Evolutionary conservation across 2,329 filamentous ascomycete genomes (phyloP), one percentile per base, ranked within the genome.

Genomic region (Aphanocladium album): DNA sequence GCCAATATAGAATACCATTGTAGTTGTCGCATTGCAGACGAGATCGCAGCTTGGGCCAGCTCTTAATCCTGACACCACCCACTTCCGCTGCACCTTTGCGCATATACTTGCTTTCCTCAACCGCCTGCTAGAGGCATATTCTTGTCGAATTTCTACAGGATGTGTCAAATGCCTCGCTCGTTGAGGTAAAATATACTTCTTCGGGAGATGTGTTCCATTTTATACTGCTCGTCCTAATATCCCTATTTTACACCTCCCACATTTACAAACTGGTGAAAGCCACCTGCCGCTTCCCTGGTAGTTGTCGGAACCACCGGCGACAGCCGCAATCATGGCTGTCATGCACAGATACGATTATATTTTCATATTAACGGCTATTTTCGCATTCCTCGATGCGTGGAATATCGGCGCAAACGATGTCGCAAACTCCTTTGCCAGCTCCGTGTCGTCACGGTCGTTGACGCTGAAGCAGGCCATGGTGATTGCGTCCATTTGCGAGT

Each of bases 331-430:
- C 50, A 76, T 76, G 74, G 68, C 72, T 33, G 66, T 64, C 17
- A 67, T 84, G 61, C 70, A 74, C 62, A 73, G 83, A 57, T 85
- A 81, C 68, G 78, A 80, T 65, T 85, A 84, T 66, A 74, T 85
- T 62, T 84, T 85, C 69, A 81, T 76, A 65, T 77, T 85, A 60
- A 80, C 80, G 63, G 78, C 79, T 23, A 73, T 84, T 59, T 84
- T 85, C 70, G 80, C 83, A 30, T 77, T 83, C 59, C 77, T 85
- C 33, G 83, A 85, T 71, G 81, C 81, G 21, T 85, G 79, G 79
- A 85, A 85, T 69, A 85, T 84, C 64, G 83, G 83, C 64, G 79
- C 79, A 66, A 80, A 79, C 67, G 79, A 80, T 76, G 77, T 79
- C 55, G 77, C 77, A 65, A 80, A 79, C 68, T 77, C 76, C 0